Evolutionary conservation across 2,329 filamentous ascomycete species (phyloP).

Genomic region (Aspergillus udagawae): DNA sequence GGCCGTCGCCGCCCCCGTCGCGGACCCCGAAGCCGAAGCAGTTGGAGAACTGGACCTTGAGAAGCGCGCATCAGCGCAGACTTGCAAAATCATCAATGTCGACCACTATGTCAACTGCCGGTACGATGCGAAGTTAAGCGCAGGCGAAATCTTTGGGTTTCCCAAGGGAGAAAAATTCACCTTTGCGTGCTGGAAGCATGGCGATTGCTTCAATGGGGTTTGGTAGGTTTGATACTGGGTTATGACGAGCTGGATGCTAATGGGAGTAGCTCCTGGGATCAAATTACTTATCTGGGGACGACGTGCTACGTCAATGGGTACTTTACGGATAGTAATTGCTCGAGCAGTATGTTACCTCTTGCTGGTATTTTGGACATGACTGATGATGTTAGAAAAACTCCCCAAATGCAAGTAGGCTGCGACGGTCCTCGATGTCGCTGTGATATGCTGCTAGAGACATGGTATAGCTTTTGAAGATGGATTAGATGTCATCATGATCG

Average conservation of each 20-base stretch:
- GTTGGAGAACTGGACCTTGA: background rate
- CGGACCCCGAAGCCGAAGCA: background rate
- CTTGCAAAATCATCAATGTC: slow-evolving; percentile 10
- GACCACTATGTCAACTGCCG: slow-evolving; percentile 10
- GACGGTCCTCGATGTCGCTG: too few relatives aligned
- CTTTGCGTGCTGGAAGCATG: slow-evolving; percentile 8
- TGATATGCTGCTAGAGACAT: too few relatives aligned
- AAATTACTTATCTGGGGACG: slow-evolving; percentile 7
- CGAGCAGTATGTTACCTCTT: slow-evolving; percentile 7
- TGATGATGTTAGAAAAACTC: background rate
- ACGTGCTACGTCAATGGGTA: slow-evolving; percentile 11
- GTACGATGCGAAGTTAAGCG: slow-evolving; percentile 1
- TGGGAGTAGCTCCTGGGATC: slow-evolving; percentile 9
- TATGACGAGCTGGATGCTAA: slow-evolving; percentile 1
- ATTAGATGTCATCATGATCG: background rate
- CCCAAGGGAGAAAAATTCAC: slow-evolving; percentile 2
- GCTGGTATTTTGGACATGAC: background rate
- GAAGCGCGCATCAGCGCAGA: slow-evolving; percentile 3
- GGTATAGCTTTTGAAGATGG: too few relatives aligned
- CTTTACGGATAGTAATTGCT: slow-evolving; percentile 12
- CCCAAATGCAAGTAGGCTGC: background rate
- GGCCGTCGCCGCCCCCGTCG: background rate
- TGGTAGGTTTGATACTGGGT: slow-evolving; percentile 2
- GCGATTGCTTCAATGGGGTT: slow-evolving; percentile 9
- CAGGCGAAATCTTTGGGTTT: slow-evolving; percentile 8